Conservation (phyloP, 495 filamentous ascomycete species). For the Penicillium maclennaniae region DNA sequence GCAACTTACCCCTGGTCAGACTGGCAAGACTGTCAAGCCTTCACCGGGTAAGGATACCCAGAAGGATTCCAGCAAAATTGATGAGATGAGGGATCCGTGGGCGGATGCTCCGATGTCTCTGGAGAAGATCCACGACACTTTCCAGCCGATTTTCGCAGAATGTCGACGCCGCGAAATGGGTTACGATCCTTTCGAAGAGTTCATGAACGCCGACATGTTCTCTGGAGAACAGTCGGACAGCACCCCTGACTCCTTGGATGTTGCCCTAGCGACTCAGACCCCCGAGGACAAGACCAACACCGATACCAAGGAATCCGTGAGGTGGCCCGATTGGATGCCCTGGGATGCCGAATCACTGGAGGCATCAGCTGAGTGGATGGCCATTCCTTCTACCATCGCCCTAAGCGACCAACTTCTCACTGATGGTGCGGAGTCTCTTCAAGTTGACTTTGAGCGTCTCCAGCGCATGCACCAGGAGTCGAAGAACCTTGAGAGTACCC, state of each 20-base stretch:
- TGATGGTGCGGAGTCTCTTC: slow-evolving; percentile 4
- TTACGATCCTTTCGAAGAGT: slow-evolving; percentile 38
- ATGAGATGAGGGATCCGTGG: slow-evolving; percentile 36
- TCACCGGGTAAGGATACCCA: slow-evolving; percentile 26
- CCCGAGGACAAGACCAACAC: slow-evolving; percentile 31
- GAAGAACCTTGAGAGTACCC: slow-evolving; percentile 21
- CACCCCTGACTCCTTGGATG: slow-evolving; percentile 41
- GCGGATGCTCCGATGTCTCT: slow-evolving; percentile 40
- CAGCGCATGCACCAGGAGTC: slow-evolving; percentile 33
- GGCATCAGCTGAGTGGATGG: slow-evolving; percentile 14
- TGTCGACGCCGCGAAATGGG: slow-evolving; percentile 17
- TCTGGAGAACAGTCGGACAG: slow-evolving; percentile 34
- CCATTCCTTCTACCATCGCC: slow-evolving; percentile 13
- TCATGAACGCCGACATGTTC: slow-evolving; percentile 44
- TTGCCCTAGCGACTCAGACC: slow-evolving; percentile 32
- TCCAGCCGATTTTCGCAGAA: slow-evolving; percentile 18
- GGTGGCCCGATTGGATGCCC: slow-evolving; percentile 11
- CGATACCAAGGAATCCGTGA: slow-evolving; percentile 10
- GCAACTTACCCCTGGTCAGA: slow-evolving; percentile 38
- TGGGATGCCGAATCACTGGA: slow-evolving; percentile 19
- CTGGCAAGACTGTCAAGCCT: slow-evolving; percentile 32
- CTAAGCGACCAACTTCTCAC: slow-evolving; percentile 1
- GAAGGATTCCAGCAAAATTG: slow-evolving; percentile 21
- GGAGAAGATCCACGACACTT: slow-evolving; percentile 40
- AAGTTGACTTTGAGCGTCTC: slow-evolving; percentile 25